Evolutionary conservation across 805 yeast genomes (phyloP), one percentile per base, ranked within the genome.

Genomic region (Wickerhamomyces sydowiorum): DNA sequence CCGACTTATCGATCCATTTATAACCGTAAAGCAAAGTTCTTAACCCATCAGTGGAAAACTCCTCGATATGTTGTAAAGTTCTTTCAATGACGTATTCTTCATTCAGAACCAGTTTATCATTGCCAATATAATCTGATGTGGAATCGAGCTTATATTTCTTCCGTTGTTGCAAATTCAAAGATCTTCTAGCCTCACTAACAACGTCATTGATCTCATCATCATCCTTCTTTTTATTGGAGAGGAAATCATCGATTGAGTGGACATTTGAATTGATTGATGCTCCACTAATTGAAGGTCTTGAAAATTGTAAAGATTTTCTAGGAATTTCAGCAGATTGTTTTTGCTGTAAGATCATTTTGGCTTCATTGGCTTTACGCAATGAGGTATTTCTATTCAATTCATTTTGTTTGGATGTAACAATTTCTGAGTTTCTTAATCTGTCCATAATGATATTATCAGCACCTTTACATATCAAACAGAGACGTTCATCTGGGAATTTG

Each of bases 361-460:
- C 96, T 58, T 93, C 97, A 39, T 73, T 74, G 20, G 75, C 75
- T 54, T 82, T 85, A 47, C 99, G 72, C 30, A 77, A 70, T 5
- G 73, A 66, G 0, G 89, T 67, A 31, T 71, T 72, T 22, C 69
- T 61, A 22, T 80, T 61, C 7, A 88, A 73, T 42, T 87, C 88
- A n/a, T 63, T 66, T 35, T 82, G 75, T 56, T 84, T 87, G n/a
- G 60, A 56, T 18, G 65, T 62, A 0, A 95, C 96, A 38, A 83
- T 39, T 2, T 73, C 75, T 1, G 74, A 50, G 48, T 81, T 69
- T 43, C 69, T 72, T 44, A 93, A 67, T 44, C 86, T 73, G 39
- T 90, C 96, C 40, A 90, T 60, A 38, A 93, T 86, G 10, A 91
- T 75, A 54, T 87, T 87, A 60, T 93, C 99, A 2, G 99, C 99